Evolutionary conservation across 345 rosid genomes (phyloP).

Genomic region (Theobroma cacao): DNA sequence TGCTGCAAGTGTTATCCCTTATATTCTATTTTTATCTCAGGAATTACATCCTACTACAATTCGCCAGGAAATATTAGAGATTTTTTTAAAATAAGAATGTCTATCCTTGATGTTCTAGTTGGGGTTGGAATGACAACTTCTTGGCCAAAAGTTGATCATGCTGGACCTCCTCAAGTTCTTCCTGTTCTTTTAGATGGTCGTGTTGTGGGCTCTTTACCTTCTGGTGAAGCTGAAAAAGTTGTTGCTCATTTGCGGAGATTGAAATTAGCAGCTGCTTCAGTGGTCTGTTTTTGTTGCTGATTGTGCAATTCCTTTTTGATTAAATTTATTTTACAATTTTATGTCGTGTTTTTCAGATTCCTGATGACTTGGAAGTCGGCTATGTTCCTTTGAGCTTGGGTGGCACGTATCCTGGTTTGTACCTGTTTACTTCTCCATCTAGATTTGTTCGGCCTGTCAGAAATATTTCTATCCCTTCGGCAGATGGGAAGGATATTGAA

Average conservation of each 20-base stretch:
- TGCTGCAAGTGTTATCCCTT: not conserved
- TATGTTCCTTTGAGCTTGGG: slow-evolving; percentile 88
- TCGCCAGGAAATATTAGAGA: slow-evolving; percentile 69
- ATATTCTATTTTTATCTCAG: slow-evolving; percentile 36
- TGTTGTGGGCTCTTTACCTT: slow-evolving; percentile 65
- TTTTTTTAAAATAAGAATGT: slow-evolving; percentile 59
- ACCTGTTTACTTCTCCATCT: slow-evolving; percentile 77
- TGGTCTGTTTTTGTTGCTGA: slow-evolving; percentile 45
- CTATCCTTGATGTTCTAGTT: slow-evolving; percentile 65
- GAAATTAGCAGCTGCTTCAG: slow-evolving; percentile 74
- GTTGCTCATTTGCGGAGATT: slow-evolving; percentile 77
- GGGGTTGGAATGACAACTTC: slow-evolving; percentile 80
- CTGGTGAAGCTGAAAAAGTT: slow-evolving; percentile 54
- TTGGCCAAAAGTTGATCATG: slow-evolving; percentile 72
- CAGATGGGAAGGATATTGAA: slow-evolving; percentile 50
- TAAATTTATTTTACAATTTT: not conserved
- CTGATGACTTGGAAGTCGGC: slow-evolving; percentile 92
- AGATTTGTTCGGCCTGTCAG: slow-evolving; percentile 87
- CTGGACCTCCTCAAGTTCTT: slow-evolving; percentile 83
- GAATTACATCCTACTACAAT: slow-evolving; percentile 79
- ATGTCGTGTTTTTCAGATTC: slow-evolving; percentile 53
- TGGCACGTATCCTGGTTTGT: slow-evolving; percentile 92
- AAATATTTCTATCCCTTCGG: slow-evolving; percentile 51
- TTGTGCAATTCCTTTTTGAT: not conserved
- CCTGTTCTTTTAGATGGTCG: slow-evolving; percentile 91